Conservation (phyloP, 116 monocot genomes). For the Phalaenopsis hybrid region DNA sequence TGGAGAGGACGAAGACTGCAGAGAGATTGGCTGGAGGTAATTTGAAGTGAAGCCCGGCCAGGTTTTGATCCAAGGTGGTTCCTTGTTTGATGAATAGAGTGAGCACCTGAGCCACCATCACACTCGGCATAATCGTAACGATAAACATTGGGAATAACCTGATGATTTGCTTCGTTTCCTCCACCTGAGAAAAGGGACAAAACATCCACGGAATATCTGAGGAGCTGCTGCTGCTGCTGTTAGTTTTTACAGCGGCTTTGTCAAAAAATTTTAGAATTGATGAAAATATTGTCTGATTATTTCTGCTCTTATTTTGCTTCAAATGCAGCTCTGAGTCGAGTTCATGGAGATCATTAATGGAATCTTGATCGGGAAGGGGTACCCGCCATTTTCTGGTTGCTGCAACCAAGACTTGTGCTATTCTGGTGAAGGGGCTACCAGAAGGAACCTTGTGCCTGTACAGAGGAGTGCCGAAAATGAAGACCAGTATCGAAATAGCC, state of each 20-base stretch:
- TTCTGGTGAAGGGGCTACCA: neutral
- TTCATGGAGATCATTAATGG: neutral
- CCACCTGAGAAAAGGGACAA: constrained; percentile 12
- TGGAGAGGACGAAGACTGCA: neutral
- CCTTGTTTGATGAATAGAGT: constrained; percentile 35
- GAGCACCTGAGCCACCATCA: constrained; percentile 20
- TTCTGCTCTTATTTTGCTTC: no score
- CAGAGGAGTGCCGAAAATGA: neutral
- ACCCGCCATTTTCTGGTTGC: neutral
- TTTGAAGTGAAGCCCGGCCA: constrained; percentile 25
- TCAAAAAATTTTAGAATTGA: no score
- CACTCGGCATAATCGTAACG: constrained; percentile 20
- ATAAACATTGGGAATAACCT: constrained; percentile 26
- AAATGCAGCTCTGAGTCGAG: no score
- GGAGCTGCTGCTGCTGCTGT: neutral
- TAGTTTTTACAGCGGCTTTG: neutral
- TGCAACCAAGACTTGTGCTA: neutral
- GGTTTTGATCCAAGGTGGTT: constrained; percentile 10
- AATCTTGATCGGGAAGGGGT: neutral
- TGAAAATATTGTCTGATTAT: no score
- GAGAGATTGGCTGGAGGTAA: constrained; percentile 17
- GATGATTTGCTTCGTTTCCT: constrained; percentile 26
- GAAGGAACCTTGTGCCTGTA: neutral
- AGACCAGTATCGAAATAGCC: neutral
- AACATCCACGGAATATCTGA: neutral